Base-by-base conservation (phyloP, 2,329 filamentous ascomycete species). In the Colletotrichum sublineola region DNA sequence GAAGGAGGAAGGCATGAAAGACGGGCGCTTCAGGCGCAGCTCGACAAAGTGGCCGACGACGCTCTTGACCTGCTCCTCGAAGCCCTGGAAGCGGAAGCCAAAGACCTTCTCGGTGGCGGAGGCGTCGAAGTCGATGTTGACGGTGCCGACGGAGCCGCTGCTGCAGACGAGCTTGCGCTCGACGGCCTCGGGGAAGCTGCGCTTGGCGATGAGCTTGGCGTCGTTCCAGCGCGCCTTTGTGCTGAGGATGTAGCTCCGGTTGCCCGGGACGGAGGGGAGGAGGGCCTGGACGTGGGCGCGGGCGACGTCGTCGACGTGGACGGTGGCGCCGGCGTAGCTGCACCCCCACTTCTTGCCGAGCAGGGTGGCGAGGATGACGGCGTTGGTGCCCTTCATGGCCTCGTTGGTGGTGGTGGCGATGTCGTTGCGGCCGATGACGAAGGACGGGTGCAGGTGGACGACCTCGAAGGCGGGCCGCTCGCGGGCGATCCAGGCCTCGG, bases 251-350 rank as follows among this genome's bases (percentile, higher is more conserved):
- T 81, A 80, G 73, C 80, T 77, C 68, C 79, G 76, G 60, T 79
- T 79, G 7, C 79, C 80, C 1, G 78, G 70, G 6, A 84, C 74
- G 1, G 74, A 73, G 38, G 77, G 76, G 33, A 80, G 71, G 6
- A 84, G 78, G 5, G 83, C 81, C 6, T 74, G 72, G 38, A 84
- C 79, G 63, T 85, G 83, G 7, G 79, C 78, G 36, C 76, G 77
- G 1, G 82, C 82, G 5, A 82, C 81, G 66, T 84, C 82, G 63
- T 83, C 79, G 20, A 82, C 75, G 68, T 83, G 80, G 18, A 83
- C 82, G 11, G 77, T 78, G 20, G 75, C 75, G 29, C 81, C 81
- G 6, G 77, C 74, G 33, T 77, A 75, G 11, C 63, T 68, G 29
- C 73, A 66, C 1, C 76, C 74, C 53, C 75, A 74, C 33, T 74